Evolutionary conservation across 139 green algal genomes (phyloP).

Genomic region (Coccomyxa sp.): DNA sequence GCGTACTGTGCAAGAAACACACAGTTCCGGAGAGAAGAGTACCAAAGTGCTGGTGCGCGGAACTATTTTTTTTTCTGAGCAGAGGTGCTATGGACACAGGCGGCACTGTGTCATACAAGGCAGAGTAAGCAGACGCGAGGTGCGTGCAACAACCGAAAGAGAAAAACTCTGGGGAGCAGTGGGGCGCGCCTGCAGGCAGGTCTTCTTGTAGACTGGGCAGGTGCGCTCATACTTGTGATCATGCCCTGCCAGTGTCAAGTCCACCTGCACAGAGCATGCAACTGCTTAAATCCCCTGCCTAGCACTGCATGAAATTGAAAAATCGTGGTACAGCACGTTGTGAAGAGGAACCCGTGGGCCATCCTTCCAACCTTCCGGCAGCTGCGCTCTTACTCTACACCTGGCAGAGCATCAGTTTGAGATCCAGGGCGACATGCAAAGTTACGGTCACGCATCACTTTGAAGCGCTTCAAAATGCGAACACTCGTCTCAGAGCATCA

Average conservation of each 20-base stretch:
- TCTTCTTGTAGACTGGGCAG: conserved; percentile 22
- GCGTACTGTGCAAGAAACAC: no score
- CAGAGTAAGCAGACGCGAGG: no score
- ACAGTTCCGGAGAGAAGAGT: no score
- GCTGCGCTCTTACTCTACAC: neutral
- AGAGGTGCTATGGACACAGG: no score
- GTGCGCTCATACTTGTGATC: conserved; percentile 40
- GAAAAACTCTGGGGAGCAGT: no score
- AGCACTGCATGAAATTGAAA: neutral
- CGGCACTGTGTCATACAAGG: no score
- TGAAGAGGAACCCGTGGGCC: neutral
- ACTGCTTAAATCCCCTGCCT: neutral
- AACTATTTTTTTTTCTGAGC: no score
- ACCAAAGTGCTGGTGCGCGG: no score
- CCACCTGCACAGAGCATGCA: conserved; percentile 8
- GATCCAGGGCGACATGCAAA: no score
- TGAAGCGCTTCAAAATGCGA: no score
- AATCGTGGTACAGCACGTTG: neutral
- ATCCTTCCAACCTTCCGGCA: neutral
- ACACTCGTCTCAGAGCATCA: neutral
- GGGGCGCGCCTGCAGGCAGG: conserved; percentile 15
- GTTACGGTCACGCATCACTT: neutral
- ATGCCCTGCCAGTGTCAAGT: conserved; percentile 32
- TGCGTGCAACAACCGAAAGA: no score
- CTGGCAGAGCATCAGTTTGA: neutral